Conservation (phyloP, 805 yeast species). For the Cyberlindnera meyerae region DNA sequence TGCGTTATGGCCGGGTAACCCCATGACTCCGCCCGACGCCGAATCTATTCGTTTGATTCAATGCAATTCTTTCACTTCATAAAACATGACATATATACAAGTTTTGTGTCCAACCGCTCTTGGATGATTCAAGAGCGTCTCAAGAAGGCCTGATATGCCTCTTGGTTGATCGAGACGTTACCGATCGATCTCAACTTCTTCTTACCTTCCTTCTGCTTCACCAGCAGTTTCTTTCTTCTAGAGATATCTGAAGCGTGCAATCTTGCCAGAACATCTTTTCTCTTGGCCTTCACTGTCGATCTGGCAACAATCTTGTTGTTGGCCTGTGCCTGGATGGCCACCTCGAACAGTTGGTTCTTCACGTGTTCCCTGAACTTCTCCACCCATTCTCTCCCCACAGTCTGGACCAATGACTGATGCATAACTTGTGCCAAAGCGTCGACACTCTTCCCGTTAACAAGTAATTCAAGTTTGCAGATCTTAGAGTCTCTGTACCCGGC, state of each 20-base stretch:
- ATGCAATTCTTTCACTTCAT: too few species aligned
- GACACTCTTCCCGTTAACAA: slow-evolving; percentile 83
- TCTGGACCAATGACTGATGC: slow-evolving; percentile 73
- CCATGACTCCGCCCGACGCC: too few species aligned
- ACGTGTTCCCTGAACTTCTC: slow-evolving; percentile 74
- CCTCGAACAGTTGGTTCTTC: slow-evolving; percentile 83
- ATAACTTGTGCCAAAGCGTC: slow-evolving; percentile 91
- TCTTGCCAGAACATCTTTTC: slow-evolving; percentile 92
- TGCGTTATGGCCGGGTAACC: too few species aligned
- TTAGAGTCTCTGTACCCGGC: slow-evolving; percentile 79
- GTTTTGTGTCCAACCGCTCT: too few species aligned
- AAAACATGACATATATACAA: background rate
- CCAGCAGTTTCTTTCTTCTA: slow-evolving; percentile 81
- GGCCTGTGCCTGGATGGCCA: slow-evolving; percentile 85
- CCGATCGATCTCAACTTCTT: slow-evolving; percentile 78
- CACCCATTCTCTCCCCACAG: slow-evolving; percentile 78
- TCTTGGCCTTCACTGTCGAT: slow-evolving; percentile 87
- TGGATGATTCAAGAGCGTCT: slow-evolving; percentile 21
- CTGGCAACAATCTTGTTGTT: slow-evolving; percentile 78
- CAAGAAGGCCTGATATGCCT: slow-evolving; percentile 85
- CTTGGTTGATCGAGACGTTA: slow-evolving; percentile 69
- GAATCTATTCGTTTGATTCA: too few species aligned
- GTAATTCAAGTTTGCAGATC: slow-evolving; percentile 78
- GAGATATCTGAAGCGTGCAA: slow-evolving; percentile 92
- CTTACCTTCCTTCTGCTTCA: slow-evolving; percentile 91